Conservation (phyloP, 352 stramenopile genomes). For the Elongisporangium undulatum region DNA sequence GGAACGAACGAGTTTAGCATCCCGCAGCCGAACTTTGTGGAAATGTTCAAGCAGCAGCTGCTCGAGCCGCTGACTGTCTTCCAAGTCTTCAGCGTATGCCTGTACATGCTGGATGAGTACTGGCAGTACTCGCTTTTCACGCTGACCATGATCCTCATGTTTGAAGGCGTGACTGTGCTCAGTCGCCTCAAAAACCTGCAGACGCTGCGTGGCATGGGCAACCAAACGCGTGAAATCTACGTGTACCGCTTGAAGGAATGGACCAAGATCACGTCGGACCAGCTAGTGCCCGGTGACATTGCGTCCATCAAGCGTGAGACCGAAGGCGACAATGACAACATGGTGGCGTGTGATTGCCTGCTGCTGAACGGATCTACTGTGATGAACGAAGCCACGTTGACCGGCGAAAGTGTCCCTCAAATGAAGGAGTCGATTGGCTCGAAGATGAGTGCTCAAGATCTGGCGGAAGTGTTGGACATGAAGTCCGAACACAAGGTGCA, state of each 20-base stretch:
- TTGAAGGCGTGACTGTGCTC: conserved; percentile 95
- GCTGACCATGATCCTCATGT: conserved; percentile 97
- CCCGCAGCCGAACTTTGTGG: conserved; percentile 92
- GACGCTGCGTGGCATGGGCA: conserved; percentile 93
- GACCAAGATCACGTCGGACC: conserved; percentile 76
- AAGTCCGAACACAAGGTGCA: conserved; percentile 88
- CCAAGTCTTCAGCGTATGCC: conserved; percentile 97
- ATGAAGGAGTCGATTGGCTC: conserved; percentile 93
- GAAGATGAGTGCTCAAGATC: conserved; percentile 72
- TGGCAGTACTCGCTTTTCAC: conserved; percentile 99
- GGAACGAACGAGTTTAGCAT: conserved; percentile 95
- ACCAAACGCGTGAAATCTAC: conserved; percentile 79
- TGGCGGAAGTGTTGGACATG: conserved; percentile 77
- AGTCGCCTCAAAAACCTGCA: conserved; percentile 95
- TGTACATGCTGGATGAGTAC: conserved; percentile 99
- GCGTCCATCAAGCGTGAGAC: conserved; percentile 91
- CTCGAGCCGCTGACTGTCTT: conserved; percentile 99
- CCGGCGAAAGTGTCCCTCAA: conserved; percentile 97
- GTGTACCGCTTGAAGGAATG: conserved; percentile 90
- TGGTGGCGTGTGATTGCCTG: conserved; percentile 94
- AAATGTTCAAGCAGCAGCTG: conserved; percentile 96
- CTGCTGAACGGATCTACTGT: conserved; percentile 94
- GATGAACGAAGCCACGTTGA: conserved; percentile 99
- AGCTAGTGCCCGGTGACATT: conserved; percentile 91
- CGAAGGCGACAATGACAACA: conserved; percentile 71